These are phyloP conservation scores for Barnettozyma pratensis DNA, from an alignment of 805 yeast species.

Conservation along the genomic window DNA sequence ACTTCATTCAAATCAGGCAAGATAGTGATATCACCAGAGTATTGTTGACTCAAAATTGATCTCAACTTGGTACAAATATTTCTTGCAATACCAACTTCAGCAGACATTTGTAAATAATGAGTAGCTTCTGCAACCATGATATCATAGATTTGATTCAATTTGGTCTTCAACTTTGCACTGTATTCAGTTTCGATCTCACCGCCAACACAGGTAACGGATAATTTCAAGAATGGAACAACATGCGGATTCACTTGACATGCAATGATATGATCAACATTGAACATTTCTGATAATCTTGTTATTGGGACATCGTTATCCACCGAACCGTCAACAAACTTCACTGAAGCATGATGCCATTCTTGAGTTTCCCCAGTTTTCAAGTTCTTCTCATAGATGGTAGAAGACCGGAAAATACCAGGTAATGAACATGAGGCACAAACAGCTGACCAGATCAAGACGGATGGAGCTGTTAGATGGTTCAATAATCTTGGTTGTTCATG, in stretches of 20 bases:
- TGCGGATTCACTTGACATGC: constrained; percentile 98
- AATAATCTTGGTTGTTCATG: constrained; percentile 88
- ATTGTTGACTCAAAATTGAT: constrained; percentile 77
- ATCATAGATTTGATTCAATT: constrained; percentile 50
- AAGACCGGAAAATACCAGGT: constrained; percentile 87
- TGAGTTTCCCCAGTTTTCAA: constrained; percentile 63
- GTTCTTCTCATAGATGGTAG: constrained; percentile 79
- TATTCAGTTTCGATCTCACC: constrained; percentile 61
- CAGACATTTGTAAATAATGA: constrained; percentile 67
- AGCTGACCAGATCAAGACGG: constrained; percentile 81
- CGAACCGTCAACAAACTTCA: constrained; percentile 91
- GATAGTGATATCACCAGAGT: constrained; percentile 92
- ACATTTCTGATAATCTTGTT: constrained; percentile 88
- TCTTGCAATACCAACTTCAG: constrained; percentile 73
- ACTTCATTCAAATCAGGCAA: constrained; percentile 64
- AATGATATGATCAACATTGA: constrained; percentile 93
- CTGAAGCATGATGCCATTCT: constrained; percentile 77
- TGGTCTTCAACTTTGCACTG: constrained; percentile 48
- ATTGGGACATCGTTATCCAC: constrained; percentile 93
- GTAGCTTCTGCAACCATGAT: constrained; percentile 64
- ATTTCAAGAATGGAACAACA: constrained; percentile 78
- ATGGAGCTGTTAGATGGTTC: constrained; percentile 75
- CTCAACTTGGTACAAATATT: constrained; percentile 68
- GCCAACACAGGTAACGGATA: constrained; percentile 63
- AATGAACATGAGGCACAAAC: constrained; percentile 92